phyloP scores from a whole-genome alignment of 805 yeast genomes.

The Hanseniaspora vineae region DNA sequence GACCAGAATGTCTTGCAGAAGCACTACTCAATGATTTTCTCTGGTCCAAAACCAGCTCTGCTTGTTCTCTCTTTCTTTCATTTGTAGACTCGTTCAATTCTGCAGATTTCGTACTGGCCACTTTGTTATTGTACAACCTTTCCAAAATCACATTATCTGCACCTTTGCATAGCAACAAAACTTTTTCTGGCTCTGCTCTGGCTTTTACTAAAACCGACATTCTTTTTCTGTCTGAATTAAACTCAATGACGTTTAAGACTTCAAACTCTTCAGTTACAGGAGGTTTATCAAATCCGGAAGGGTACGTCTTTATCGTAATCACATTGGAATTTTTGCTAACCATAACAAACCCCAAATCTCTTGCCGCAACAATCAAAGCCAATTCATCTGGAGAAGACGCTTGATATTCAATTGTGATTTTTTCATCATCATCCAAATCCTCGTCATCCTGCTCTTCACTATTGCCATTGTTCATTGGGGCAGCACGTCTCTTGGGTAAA shows the following conservation, averaged over 20 bases:
- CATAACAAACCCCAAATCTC: constrained; percentile 88
- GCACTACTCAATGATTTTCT: constrained; percentile 32
- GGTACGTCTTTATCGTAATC: constrained; percentile 64
- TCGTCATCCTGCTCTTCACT: constrained; percentile 2
- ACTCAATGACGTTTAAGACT: constrained; percentile 71
- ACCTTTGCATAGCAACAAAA: constrained; percentile 81
- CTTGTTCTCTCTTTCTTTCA: constrained; percentile 64
- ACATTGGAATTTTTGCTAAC: constrained; percentile 48
- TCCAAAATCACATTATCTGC: constrained; percentile 88
- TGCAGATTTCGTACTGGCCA: constrained; percentile 52
- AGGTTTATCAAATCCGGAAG: constrained; percentile 58
- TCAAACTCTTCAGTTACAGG: constrained; percentile 60
- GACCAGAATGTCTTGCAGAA: constrained; percentile 14
- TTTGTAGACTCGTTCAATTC: constrained; percentile 47
- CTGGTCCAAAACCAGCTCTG: constrained; percentile 53
- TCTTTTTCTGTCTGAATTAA: constrained; percentile 77
- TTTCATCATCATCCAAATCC: constrained; percentile 18
- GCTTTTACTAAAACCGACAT: constrained; percentile 80
- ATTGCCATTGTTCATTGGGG: neutral
- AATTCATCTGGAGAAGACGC: constrained; percentile 95
- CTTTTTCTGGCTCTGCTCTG: constrained; percentile 47
- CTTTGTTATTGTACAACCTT: constrained; percentile 40
- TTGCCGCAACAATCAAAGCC: constrained; percentile 86
- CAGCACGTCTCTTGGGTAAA: constrained; percentile 44
- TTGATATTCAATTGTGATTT: constrained; percentile 60